Conservation (phyloP, 306 rosid genomes). For the Herpetospermum pedunculosum region DNA sequence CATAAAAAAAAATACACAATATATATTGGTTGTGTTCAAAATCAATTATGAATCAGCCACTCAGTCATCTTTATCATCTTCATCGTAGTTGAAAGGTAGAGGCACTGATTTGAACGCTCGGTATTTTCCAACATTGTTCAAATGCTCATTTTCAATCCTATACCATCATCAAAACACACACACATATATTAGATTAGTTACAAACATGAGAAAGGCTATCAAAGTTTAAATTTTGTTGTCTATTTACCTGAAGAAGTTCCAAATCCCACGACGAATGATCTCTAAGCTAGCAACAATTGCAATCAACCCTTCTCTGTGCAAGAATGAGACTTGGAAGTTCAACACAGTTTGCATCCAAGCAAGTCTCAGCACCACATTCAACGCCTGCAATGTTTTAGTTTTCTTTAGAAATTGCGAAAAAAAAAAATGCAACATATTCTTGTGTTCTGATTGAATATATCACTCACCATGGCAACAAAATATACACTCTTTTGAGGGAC, state of each 20-base stretch:
- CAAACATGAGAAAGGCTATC: too few relatives aligned
- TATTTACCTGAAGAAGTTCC: conserved; percentile 59
- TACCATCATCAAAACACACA: not conserved
- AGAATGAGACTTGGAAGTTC: too few relatives aligned
- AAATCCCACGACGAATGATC: conserved; percentile 58
- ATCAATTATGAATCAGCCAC: not conserved
- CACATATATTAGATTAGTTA: too few relatives aligned
- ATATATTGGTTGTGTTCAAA: not conserved
- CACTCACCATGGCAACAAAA: conserved; percentile 48
- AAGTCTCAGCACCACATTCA: too few relatives aligned
- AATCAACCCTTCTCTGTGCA: too few relatives aligned
- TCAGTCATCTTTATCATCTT: not conserved
- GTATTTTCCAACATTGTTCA: conserved; percentile 1
- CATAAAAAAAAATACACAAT: too few relatives aligned
- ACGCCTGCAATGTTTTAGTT: conserved; percentile 24
- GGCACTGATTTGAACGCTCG: not conserved
- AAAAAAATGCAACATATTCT: too few relatives aligned
- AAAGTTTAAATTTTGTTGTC: not conserved
- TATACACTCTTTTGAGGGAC: conserved; percentile 35
- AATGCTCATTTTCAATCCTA: too few relatives aligned
- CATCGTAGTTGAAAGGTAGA: not conserved
- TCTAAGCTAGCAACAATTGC: conserved; percentile 37
- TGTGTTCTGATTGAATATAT: not conserved
- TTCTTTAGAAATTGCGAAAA: not conserved
- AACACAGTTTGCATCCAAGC: too few relatives aligned